These are phyloP conservation scores for Panaeolus cyanescens DNA, from an alignment of 768 basidiomycete genomes.

Conservation along the genomic window DNA sequence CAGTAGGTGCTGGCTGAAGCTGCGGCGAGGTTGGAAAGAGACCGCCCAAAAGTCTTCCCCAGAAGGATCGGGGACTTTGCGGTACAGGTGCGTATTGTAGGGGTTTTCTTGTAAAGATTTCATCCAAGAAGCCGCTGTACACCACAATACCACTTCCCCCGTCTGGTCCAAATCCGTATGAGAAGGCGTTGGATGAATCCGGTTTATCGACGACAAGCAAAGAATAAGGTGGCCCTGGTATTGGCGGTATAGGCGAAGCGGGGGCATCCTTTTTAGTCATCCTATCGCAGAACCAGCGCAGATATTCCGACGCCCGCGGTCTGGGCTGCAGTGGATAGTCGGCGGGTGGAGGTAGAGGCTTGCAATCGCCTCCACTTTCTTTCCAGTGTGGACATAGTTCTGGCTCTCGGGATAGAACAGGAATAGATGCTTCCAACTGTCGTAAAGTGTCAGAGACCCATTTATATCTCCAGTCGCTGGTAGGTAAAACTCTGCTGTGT, in stretches of 20 bases:
- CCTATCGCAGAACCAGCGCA: constrained; percentile 58
- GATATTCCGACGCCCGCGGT: constrained; percentile 71
- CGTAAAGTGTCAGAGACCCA: constrained; percentile 87
- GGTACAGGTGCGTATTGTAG: constrained; percentile 19
- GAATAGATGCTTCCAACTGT: constrained; percentile 74
- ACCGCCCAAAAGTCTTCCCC: constrained; percentile 48
- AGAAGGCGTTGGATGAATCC: constrained; percentile 87
- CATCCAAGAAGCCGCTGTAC: constrained; percentile 91
- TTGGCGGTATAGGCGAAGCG: constrained; percentile 40
- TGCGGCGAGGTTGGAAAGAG: constrained; percentile 38
- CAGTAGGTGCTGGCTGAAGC: constrained; percentile 59
- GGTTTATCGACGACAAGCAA: constrained; percentile 88
- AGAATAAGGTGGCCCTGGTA: constrained; percentile 86
- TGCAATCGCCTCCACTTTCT: constrained; percentile 45
- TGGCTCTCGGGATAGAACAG: constrained; percentile 60
- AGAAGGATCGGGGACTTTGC: constrained; percentile 40
- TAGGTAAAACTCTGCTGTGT: constrained; percentile 62
- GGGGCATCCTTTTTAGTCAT: constrained; percentile 40
- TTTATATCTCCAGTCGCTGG: constrained; percentile 83
- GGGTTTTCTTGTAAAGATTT: constrained; percentile 63
- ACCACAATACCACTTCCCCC: constrained; percentile 93
- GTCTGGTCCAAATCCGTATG: constrained; percentile 92
- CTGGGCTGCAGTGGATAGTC: constrained; percentile 82
- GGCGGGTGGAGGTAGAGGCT: constrained; percentile 80
- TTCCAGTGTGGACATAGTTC: constrained; percentile 60